Conservation (phyloP, 2,329 filamentous ascomycete genomes). For the Bipolaris gigantea region DNA sequence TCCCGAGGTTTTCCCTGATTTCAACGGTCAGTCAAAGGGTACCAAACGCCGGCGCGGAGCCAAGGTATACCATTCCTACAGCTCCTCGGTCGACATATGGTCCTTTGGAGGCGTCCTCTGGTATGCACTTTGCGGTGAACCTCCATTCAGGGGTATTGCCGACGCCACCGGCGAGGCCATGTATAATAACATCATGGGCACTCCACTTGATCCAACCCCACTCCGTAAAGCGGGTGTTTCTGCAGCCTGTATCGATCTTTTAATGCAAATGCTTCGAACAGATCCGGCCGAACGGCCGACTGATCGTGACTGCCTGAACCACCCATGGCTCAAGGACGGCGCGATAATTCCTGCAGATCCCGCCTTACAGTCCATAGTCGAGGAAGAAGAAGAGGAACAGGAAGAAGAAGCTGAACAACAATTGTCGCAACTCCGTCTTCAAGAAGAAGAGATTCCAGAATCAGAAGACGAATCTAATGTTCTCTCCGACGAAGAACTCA, state of each 20-base stretch:
- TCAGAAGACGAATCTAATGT: conserved; percentile 35
- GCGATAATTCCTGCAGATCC: conserved; percentile 43
- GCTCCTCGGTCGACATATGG: conserved; percentile 93
- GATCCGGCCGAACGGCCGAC: conserved; percentile 77
- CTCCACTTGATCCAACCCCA: conserved; percentile 66
- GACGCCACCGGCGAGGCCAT: conserved; percentile 78
- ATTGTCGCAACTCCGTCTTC: conserved; percentile 58
- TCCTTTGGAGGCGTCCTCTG: conserved; percentile 92
- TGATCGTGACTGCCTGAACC: conserved; percentile 67
- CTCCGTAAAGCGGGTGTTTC: conserved; percentile 65
- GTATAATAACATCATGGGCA: conserved; percentile 83
- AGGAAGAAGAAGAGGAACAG: conserved; percentile 69
- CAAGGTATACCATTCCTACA: conserved; percentile 66
- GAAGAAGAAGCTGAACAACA: conserved; percentile 53
- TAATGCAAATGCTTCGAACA: conserved; percentile 77
- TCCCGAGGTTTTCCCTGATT: conserved; percentile 91
- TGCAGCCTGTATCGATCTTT: conserved; percentile 69
- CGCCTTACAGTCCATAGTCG: conserved; percentile 46
- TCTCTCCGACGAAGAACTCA: conserved; percentile 38
- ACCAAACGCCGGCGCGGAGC: conserved; percentile 63
- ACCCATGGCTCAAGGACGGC: conserved; percentile 71
- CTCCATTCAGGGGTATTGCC: conserved; percentile 78
- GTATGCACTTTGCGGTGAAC: conserved; percentile 75
- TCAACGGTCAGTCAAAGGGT: conserved; percentile 65
- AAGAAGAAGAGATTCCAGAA: conserved; percentile 40